phyloP scores from a whole-genome alignment of 2,329 filamentous ascomycete genomes.

The Escovopsis weberi region DNA sequence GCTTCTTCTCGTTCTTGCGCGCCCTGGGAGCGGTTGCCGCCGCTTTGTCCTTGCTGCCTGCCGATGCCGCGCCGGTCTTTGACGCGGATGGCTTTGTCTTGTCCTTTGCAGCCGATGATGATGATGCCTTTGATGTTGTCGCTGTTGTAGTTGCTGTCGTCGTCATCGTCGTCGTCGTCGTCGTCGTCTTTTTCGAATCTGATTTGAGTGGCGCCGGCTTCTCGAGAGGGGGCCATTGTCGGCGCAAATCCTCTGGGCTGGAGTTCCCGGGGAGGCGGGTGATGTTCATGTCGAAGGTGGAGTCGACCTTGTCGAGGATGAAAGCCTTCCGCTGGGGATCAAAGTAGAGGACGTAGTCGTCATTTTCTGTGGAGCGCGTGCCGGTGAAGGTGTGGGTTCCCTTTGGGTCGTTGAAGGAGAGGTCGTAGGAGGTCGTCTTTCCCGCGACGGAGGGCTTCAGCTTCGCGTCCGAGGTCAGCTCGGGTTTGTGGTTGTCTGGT shows the following conservation, averaged over 20 bases:
- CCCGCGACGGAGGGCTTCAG: constrained; percentile 35
- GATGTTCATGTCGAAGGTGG: constrained; percentile 80
- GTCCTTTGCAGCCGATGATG: not conserved
- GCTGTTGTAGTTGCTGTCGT: not conserved
- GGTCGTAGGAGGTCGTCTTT: constrained; percentile 39
- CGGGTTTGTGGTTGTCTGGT: constrained; percentile 48
- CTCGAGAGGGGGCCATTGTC: constrained; percentile 52
- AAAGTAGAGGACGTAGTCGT: constrained; percentile 57
- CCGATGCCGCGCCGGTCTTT: no score
- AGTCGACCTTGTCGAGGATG: constrained; percentile 66
- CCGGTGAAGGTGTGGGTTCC: constrained; percentile 48
- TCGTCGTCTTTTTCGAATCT: constrained; percentile 8
- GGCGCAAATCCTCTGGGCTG: constrained; percentile 47
- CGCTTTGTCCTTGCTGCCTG: constrained; percentile 1
- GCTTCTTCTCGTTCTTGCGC: constrained; percentile 18
- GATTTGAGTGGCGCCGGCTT: constrained; percentile 14
- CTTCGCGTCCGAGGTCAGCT: constrained; percentile 33
- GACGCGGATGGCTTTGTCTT: not conserved
- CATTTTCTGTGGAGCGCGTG: constrained; percentile 38
- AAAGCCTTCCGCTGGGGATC: constrained; percentile 62
- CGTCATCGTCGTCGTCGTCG: not conserved
- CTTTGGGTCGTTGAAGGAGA: constrained; percentile 38
- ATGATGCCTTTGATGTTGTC: no score
- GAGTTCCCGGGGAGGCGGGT: constrained; percentile 51
- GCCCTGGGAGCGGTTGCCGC: not conserved